Evolutionary conservation across 164 flowering plant species (phyloP), one percentile per base, ranked within the genome.

Genomic region (Stephania japonica): DNA sequence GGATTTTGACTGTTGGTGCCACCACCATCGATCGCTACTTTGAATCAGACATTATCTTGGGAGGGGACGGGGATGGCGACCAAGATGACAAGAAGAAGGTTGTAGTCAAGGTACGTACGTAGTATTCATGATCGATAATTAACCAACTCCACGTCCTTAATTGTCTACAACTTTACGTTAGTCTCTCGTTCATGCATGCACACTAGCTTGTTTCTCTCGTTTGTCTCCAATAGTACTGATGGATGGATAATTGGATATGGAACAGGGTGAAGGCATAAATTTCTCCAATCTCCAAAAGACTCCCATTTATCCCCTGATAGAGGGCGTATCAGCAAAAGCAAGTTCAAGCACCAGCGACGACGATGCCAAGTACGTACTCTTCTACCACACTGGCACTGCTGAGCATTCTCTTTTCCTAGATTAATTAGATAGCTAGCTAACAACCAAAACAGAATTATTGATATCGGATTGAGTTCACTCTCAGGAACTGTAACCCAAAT

Each of bases 1-100:
- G 98, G 98, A 87, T 91, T 27, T 68, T 91, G 27, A 90, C 98
- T 84, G 83, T 80, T 71, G 85, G 73, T 76, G 85, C 85, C 7
- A 68, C 85, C 41, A 82, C 81, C 73, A 80, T 82, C 23, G 85
- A 82, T 65, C 73, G 85, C 4, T 72, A 71, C 71, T 78, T 80
- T 14, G 78, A 82, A 49, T 82, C 85, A 0, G 75, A 80, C 63
- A 64, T 76, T 38, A 53, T 76, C 3, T 68, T 80, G 42, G 81
- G 81, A 38, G 83, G 79, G 38, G 38, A 32, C 38, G 38, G 4
- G 3, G 38, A 13, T 18, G 19, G 4, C 59, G 12, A 50, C 19
- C 14, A 50, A 3, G 14, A 4, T 7, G 18, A 14, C 59, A 11
- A 50, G 18, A 56, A 56, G 12, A 84, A 83, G 75, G 84, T 83